Evolutionary conservation across 1,284 basidiomycete genomes (phyloP).

Genomic region (Apiotrichum porosum): DNA sequence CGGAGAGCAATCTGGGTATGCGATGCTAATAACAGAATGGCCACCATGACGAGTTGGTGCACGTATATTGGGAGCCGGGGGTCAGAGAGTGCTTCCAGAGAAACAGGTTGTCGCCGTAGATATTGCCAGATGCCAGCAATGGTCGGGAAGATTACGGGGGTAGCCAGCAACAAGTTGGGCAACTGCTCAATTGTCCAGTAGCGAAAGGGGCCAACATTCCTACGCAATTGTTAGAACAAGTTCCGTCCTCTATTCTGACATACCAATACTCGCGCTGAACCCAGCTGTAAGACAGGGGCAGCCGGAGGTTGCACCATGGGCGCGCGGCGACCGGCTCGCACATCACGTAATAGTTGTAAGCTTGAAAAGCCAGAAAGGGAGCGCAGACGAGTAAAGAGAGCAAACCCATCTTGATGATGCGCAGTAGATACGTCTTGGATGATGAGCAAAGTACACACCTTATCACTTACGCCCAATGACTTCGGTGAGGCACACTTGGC

Average conservation of each 20-base stretch:
- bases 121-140: conserved; percentile 31
- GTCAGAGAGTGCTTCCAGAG: conserved; percentile 25
- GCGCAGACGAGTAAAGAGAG: conserved; percentile 53
- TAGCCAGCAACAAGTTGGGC: conserved; percentile 79
- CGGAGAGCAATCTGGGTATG: conserved; percentile 90
- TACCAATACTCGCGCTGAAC: conserved; percentile 79
- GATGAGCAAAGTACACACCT: too few species aligned
- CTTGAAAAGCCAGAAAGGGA: conserved; percentile 71
- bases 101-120: background rate
- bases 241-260: conserved; percentile 17
- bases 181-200: conserved; percentile 82
- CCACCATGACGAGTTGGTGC: conserved; percentile 59
- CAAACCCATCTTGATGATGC: conserved; percentile 29
- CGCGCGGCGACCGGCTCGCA: conserved; percentile 51
- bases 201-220: conserved; percentile 72
- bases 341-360: conserved; percentile 60
- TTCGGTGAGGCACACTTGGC: too few species aligned
- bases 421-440: too few species aligned
- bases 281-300: conserved; percentile 75
- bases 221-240: conserved; percentile 20
- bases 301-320: conserved; percentile 61
- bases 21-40: conserved; percentile 68
- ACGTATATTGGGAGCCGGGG: conserved; percentile 60
- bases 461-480: too few species aligned
- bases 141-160: conserved; percentile 63